Conservation (phyloP, 768 basidiomycete genomes). For the Heimioporus sp. region DNA sequence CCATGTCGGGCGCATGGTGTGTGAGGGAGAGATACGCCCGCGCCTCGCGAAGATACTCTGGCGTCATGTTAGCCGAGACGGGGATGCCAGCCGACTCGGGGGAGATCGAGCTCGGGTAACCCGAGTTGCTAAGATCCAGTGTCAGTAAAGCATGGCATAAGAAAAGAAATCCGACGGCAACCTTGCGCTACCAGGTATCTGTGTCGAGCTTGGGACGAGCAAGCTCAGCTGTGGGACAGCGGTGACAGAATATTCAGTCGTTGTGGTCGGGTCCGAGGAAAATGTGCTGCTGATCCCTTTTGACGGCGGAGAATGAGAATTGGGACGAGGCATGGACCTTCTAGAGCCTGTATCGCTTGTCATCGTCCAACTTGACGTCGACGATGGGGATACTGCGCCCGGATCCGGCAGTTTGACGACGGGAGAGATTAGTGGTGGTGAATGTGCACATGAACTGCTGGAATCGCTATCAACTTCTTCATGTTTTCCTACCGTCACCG, state of each 20-base stretch:
- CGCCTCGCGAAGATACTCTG: constrained; percentile 32
- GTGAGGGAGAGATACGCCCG: constrained; percentile 33
- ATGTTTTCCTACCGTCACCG: constrained; percentile 2
- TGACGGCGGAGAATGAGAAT: constrained; percentile 4
- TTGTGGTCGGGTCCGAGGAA: constrained; percentile 3
- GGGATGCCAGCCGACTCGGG: constrained; percentile 33
- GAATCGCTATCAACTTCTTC: constrained; percentile 19
- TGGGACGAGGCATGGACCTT: constrained; percentile 9
- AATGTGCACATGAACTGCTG: constrained; percentile 23
- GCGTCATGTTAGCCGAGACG: constrained; percentile 30
- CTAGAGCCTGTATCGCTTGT: constrained; percentile 23
- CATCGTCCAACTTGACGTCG: constrained; percentile 30
- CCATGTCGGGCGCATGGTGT: constrained; percentile 12
- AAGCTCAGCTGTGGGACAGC: constrained; percentile 26
- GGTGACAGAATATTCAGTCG: constrained; percentile 4
- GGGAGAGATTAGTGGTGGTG: constrained; percentile 28
- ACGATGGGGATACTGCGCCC: constrained; percentile 18
- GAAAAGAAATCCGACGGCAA: constrained; percentile 1
- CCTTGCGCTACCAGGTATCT: constrained; percentile 13
- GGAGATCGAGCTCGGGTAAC: constrained; percentile 30
- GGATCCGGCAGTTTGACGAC: constrained; percentile 28
- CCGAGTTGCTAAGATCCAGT: constrained; percentile 17
- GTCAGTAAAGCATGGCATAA: constrained; percentile 2
- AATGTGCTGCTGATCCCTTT: constrained; percentile 8
- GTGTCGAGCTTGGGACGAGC: constrained; percentile 23